These are phyloP conservation scores for Penicillium antarcticum DNA, from an alignment of 495 filamentous ascomycete species.

Conservation along the genomic window DNA sequence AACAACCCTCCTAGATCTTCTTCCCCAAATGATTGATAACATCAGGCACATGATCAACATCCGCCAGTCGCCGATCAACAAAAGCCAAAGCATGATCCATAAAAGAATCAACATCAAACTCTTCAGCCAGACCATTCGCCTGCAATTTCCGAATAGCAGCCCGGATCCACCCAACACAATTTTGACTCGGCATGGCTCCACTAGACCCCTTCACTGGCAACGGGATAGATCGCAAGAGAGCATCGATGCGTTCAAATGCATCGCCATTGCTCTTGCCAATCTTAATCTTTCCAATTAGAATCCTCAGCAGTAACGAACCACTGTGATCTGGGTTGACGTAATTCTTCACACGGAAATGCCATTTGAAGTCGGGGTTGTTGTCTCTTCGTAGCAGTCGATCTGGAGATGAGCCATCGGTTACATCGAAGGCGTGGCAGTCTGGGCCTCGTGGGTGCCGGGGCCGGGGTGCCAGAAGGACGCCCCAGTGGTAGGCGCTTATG, in stretches of 20 bases:
- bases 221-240: neutral
- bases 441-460: neutral
- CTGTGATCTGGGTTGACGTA: neutral
- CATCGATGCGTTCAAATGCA: neutral
- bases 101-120: neutral
- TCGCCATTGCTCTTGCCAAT: neutral
- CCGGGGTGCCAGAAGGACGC: slow-evolving; percentile 11
- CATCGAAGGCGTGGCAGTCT: neutral
- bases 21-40: neutral
- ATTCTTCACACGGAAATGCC: neutral
- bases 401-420: neutral
- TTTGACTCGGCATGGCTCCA: neutral
- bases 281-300: neutral
- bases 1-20: neutral
- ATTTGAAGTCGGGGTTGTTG: neutral
- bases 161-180: slow-evolving; percentile 1
- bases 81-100: neutral
- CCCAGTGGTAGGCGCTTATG: slow-evolving; percentile 19
- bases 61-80: neutral
- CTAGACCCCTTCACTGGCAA: neutral
- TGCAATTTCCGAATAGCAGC: neutral
- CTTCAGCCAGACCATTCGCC: neutral
- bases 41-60: neutral
- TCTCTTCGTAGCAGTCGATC: neutral
- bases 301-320: neutral